A percentile compares a stretch with the other conserved stretches of the same genome.
phyloP scores from a whole-genome alignment of 345 rosid genomes.

The Citrus cavaleriei region DNA sequence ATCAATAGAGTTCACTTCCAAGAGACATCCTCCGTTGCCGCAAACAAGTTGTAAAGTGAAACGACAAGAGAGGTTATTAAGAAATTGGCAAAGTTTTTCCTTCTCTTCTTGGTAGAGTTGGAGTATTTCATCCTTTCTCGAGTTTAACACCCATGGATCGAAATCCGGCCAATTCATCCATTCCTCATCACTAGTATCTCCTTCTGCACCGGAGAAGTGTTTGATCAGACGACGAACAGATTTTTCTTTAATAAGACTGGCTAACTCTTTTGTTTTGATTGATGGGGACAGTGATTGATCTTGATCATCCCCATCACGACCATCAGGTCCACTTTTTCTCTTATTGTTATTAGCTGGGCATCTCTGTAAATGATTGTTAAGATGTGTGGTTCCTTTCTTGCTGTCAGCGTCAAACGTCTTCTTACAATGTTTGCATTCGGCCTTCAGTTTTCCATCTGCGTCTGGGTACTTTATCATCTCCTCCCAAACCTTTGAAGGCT shows the following conservation, averaged over 20 bases:
- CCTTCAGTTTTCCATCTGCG: not conserved
- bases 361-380: not conserved
- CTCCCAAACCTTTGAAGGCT: rapidly evolving
- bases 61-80: not conserved
- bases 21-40: too few species aligned
- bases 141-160: too few species aligned
- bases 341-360: not conserved
- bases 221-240: not conserved
- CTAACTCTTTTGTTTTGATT: too few species aligned
- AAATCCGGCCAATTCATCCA: too few species aligned
- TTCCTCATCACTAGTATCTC: not conserved
- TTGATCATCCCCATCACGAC: not conserved
- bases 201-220: not conserved
- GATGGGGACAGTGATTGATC: too few species aligned
- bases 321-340: too few species aligned
- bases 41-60: not conserved
- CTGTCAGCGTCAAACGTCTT: not conserved
- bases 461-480: too few species aligned
- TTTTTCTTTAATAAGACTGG: not conserved
- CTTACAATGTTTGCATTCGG: not conserved
- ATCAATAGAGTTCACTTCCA: not conserved
- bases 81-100: not conserved
- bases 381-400: constrained; percentile 2
- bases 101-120: not conserved
- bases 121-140: not conserved